A percentile compares a stretch with the other conserved stretches of the same genome.
phyloP scores from a whole-genome alignment of 192 early-diverging fungal species.

The Haplosporangium gracile region DNA sequence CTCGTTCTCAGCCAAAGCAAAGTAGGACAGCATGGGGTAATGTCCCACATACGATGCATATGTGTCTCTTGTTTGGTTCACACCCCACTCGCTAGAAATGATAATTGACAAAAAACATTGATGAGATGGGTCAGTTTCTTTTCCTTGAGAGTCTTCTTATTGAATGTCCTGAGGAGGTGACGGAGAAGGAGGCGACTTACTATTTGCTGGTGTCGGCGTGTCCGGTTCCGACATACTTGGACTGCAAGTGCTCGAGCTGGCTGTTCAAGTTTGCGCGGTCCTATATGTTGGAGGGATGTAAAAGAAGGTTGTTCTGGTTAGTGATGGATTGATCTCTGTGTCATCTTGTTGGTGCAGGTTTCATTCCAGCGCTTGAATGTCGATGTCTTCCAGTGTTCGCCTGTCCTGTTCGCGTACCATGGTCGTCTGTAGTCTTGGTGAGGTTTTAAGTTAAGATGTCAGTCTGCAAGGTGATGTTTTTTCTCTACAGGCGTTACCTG shows the following conservation, averaged over 20 bases:
- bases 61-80: slow-evolving; percentile 87
- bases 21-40: slow-evolving; percentile 80
- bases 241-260: slow-evolving; percentile 88
- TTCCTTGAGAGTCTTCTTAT: neutral
- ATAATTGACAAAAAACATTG: neutral
- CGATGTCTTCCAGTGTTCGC: neutral
- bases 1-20: slow-evolving; percentile 91
- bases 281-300: slow-evolving; percentile 30
- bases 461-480: too few species aligned
- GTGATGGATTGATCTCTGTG: neutral
- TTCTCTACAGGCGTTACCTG: too few species aligned
- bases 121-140: neutral
- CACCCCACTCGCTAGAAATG: slow-evolving; percentile 82
- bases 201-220: slow-evolving; percentile 92
- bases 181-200: slow-evolving; percentile 60
- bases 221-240: slow-evolving; percentile 91
- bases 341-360: neutral
- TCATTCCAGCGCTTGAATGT: neutral
- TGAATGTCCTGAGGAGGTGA: neutral
- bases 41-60: slow-evolving; percentile 86
- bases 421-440: too few species aligned
- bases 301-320: neutral
- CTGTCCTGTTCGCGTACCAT: too few species aligned
- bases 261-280: slow-evolving; percentile 81
- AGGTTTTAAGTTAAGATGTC: too few species aligned